Base-by-base conservation (phyloP, 1,284 basidiomycete genomes). In the Ceratobasidium sp. region DNA sequence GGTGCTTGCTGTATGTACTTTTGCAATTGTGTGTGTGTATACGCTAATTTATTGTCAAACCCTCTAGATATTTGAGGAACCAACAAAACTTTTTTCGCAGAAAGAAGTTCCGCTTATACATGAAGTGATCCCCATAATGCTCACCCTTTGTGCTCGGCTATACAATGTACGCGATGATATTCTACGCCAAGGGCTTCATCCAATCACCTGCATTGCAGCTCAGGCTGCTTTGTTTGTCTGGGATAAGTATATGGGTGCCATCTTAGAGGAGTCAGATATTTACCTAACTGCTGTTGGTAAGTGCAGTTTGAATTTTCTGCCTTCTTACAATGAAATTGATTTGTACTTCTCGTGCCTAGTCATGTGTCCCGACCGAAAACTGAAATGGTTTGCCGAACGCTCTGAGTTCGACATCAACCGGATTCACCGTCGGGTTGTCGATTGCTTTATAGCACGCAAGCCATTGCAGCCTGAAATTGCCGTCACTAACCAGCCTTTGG, bases 291-390 rank as follows among this genome's bases (percentile, higher is more conserved):
- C 64, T 20, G 49, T 66, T 20, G 64, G 64, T 53, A 37, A 17
- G 64, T 51, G 17, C 17, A 45, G 42, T 45, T 45, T 8, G 17
- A 45, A 45, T 45, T 11, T n/a, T 11, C 42, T 11, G 42, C 17
- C 42, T 45, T 45, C 17, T 17, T 17, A 8, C 42, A 8, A 17
- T 45, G 17, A 2, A 45, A 45, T 17, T 8, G 17, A 45, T 45
- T 45, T 45, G 17, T 45, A 45, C 42, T 45, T 45, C 42, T 17
- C 3, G 10, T 66, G 37, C 28, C 35, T 26, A 67, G 66, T 68
- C 3, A 68, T 68, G 66, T 68, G 49, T 37, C 66, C 66, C 7
- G 66, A 68, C 51, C 66, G 51, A 7, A 68, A 68, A 26, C 66
- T 68, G 3, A 56, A 54, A 15, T 66, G 66, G 66, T 68, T 68